Evolutionary conservation across 2,329 filamentous ascomycete genomes (phyloP), one percentile per base, ranked within the genome.

Genomic region (Sarocladiaceae sp.): DNA sequence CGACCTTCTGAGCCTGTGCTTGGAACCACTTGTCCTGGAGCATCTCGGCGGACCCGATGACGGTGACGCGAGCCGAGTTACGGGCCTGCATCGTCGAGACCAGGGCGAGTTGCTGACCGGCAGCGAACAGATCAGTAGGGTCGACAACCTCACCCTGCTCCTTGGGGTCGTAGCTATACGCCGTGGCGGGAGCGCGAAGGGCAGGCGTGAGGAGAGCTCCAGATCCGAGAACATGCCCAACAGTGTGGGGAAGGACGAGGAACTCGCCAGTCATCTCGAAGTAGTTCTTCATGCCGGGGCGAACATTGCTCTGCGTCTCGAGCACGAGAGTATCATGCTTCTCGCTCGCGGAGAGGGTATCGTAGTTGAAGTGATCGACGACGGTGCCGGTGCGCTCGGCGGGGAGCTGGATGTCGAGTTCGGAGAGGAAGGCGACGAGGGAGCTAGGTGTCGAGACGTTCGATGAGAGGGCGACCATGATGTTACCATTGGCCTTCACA

Each of bases 311-410:
- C 3, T 91, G 88, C 31, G 82, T 77, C 39, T 88, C 82, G 50
- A 97, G 73, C 26, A 97, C 78, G 40, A 99, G 77, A 26, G 96
- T 88, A 71, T 97, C 90, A 71, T 99, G 94, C 64, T 84, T 82
- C 58, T 97, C 91, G 48, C 84, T 65, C 4, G 93, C 87, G 36
- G 87, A 90, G 28, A 80, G 60, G 53, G 80, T 77, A 64, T 97
- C 93, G 72, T 94, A 94, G 74, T 90, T 88, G 83, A 97, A 97
- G 76, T 99, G 94, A 71, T 97, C 94, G 56, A 97, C 86, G 5
- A 96, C 87, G 53, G 93, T 76, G 53, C 89, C 85, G 52, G 87
- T 90, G 63, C 92, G 89, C 71, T 96, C 93, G 31, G 83, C 73
- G 35, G 94, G 90, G n/a, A 97, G 82, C 59, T 85, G 78, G 64